Evolutionary conservation across 2,329 filamentous ascomycete species (phyloP), one percentile per base, ranked within the genome.

Genomic region (Thermothelomyces thermophilus): DNA sequence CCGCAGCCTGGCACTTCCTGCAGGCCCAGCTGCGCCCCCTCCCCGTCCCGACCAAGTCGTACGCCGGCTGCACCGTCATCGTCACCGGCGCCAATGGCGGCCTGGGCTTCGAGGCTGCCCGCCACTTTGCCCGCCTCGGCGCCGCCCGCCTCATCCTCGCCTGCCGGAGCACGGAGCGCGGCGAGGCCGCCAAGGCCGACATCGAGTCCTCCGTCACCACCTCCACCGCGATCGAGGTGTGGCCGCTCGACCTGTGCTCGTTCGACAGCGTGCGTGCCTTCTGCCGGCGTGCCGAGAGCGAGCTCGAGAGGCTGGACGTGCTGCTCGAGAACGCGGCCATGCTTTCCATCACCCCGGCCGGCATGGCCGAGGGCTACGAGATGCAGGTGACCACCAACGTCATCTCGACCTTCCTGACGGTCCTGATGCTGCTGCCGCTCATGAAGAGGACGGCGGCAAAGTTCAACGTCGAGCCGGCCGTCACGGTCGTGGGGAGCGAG

Each of bases 211-310:
- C 43, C 7, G 4, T 41, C 28, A 22, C 14, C 24, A 58, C 62
- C 17, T 62, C 64, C 8, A 61, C 48, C n/a, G 59, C 50, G 3
- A 61, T 76, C 28, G 65, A 77, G 37, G 73, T 78, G 11, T 80
- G 75, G 75, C 47, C 65, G 10, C 57, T 80, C 4, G 76, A 80
- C 56, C 67, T 79, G 56, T 58, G 56, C 13, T 70, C 65, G 16
- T 75, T 74, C 56, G 67, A 68, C 3, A 74, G 69, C 28, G 68
- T 79, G 33, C 61, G 65, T 44, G 62, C 60, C 1, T 79, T 82
- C 51, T 60, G 57, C 41, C 17, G 33, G 7, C 58, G 62, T 14
- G 63, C 57, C 7, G 52, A 50, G 2, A n/a, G 8, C 5, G 52
- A 54, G 37, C 58, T 75, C 26, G 64, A 67, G 3, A 61, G 73